Base-by-base conservation (phyloP, 345 rosid species). In the Rhodomyrtus tomentosa region DNA sequence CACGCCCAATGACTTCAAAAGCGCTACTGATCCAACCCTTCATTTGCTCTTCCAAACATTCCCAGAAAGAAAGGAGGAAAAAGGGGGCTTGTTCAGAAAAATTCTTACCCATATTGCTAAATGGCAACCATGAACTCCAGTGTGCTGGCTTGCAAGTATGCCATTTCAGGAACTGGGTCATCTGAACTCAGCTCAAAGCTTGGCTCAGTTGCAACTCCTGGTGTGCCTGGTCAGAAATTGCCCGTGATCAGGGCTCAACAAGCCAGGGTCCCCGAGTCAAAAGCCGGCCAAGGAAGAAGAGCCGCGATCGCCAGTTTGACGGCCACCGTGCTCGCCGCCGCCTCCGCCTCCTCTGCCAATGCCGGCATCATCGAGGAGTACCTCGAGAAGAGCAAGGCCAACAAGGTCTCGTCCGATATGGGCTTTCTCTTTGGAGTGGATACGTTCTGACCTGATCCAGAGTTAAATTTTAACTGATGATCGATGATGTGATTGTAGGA, bases 381-480 rank as follows among this genome's bases (percentile, higher is more conserved):
- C 93, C 98, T 95, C n/a, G 98, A 95, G 88, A 97, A 82, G 94
- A 95, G 98, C 96, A 95, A 95, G 88, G 90, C 93, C 85, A 95
- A 97, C 96, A 97, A 95, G 98, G 99, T 97, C 86, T 82, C 82
- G 76, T 87, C 42, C 13, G 0, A 49, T 40, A 14, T 42, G 14
- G 24, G 40, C 18, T 52, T 12, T 81, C 13, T n/a, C 4, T 85
- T 82, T 82, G 36, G 55, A n/a, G 50, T 40, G 32, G 48, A 49
- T 58, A 62, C 51, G 22, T 68, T 50, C 42, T 29, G 29, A 62
- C 42, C 24, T 9, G 54, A 52, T n/a, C 58, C n/a, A n/a, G 72
- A 81, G 42, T 48, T 38, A 48, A 48, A 10, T 20, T 54, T 56
- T 14, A 54, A 49, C 38, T 38, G 45, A 68, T 36, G 12, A 36